These are phyloP conservation scores for Amanita rubescens DNA, from an alignment of 768 basidiomycete species.

Conservation along the genomic window DNA sequence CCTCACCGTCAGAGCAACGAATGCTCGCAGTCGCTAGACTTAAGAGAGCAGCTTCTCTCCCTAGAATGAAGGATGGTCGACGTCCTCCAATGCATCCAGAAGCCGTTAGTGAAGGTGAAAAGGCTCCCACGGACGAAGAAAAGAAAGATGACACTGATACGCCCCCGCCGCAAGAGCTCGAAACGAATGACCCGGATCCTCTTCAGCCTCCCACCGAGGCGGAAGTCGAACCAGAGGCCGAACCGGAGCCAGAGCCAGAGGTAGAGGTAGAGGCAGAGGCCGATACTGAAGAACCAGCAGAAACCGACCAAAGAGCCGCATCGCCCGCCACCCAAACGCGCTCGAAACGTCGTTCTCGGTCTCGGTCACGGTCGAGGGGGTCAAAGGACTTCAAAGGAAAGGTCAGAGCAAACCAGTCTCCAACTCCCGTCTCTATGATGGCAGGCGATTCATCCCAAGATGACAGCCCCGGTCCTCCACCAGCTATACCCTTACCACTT, in stretches of 20 bases:
- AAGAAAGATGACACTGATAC: conserved; percentile 22
- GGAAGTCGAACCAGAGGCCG: conserved; percentile 13
- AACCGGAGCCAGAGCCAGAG: conserved; percentile 15
- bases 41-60: conserved; percentile 86
- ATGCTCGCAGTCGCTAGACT: conserved; percentile 85
- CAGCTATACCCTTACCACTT: conserved; percentile 26
- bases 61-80: conserved; percentile 86
- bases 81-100: conserved; percentile 83
- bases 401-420: conserved; percentile 40
- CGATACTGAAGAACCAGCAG: conserved; percentile 22
- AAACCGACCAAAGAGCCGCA: conserved; percentile 31
- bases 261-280: conserved; percentile 13
- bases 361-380: conserved; percentile 70
- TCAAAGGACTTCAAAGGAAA: conserved; percentile 71
- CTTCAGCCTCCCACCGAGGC: neutral
- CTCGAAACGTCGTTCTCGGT: conserved; percentile 63
- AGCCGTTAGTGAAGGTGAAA: conserved; percentile 78
- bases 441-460: conserved; percentile 72
- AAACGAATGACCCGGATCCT: conserved; percentile 4
- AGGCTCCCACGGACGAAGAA: conserved; percentile 31
- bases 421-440: conserved; percentile 33
- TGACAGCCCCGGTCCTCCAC: conserved; percentile 35
- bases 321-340: conserved; percentile 41
- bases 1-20: conserved; percentile 61
- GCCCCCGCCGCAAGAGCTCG: conserved; percentile 16